Base-by-base conservation (phyloP, 352 stramenopile species). In the Pythium phragmitis region DNA sequence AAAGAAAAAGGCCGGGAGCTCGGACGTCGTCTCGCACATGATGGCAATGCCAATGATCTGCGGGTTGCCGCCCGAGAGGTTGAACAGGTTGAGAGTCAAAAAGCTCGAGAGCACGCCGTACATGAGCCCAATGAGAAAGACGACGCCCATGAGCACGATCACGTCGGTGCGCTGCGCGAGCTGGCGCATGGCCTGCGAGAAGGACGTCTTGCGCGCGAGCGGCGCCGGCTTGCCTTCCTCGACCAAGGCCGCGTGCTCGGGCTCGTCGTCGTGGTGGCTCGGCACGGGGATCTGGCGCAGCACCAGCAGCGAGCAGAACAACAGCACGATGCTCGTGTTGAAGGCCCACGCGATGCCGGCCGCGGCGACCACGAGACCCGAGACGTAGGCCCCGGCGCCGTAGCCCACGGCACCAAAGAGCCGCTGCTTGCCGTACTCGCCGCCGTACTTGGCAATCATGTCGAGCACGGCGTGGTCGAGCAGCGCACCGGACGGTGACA, bases 381-480 rank as follows among this genome's bases (percentile, higher is more conserved):
- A 82, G 51, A 91, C 58, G 71, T 92, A 94, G 8, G 82, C 85
- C 21, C 71, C 67, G n/a, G 69, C 49, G 11, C 85, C 85, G 62
- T 80, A 94, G 23, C 85, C 85, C 33, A 94, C 69, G 2, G 85
- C 82, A 23, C 82, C 85, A 51, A 90, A 92, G 57, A 94, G 70
- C 0, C 85, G 82, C 67, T 94, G 85, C 68, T 91, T 92, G 69
- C 85, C 85, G 64, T 92, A 94, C 67, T 94, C 85, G 12, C 82
- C 83, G 42, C 85, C 82, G 53, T 87, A 70, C 34, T 81, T 80
- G 36, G 80, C 69, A 46, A 92, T 69, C 45, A 94, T 70, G 41
- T 83, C 75, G 9, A 94, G 65, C 34, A 92, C 69, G 4, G 82
- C 79, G 67, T 89, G 81, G 68, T 94, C 85, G 30, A 92, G 60